Conservation (phyloP, 2,329 filamentous ascomycete species). For the Paracoccidioides brasiliensis region DNA sequence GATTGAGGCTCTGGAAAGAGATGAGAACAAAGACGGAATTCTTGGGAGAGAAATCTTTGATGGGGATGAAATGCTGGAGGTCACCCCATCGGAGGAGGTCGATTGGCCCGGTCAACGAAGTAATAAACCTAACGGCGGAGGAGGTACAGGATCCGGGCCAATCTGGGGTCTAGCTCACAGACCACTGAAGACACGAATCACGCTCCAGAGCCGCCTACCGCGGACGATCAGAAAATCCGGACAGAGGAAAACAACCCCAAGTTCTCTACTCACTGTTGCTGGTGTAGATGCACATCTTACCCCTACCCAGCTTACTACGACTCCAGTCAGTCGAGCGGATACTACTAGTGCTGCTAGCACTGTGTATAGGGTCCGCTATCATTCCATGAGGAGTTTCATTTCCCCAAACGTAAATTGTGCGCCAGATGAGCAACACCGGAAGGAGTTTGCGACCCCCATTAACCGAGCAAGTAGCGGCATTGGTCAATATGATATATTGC, state of each 20-base stretch:
- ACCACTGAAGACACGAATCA: constrained; percentile 24
- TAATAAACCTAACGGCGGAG: constrained; percentile 22
- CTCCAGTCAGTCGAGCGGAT: constrained; percentile 47
- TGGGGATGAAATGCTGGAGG: constrained; percentile 80
- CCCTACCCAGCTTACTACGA: constrained; percentile 37
- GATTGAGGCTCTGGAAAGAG: constrained; percentile 81
- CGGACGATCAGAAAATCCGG: constrained; percentile 3
- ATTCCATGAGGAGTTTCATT: constrained; percentile 39
- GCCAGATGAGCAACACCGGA: constrained; percentile 19
- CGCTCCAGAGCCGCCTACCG: constrained; percentile 11
- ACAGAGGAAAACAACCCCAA: not conserved
- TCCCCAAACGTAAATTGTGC: constrained; percentile 28
- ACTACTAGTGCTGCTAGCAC: constrained; percentile 51
- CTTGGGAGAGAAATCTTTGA: constrained; percentile 84
- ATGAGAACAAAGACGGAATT: constrained; percentile 89
- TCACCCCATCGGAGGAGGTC: constrained; percentile 45
- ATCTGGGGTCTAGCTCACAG: constrained; percentile 27
- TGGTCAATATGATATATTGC: constrained; percentile 21
- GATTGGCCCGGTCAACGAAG: constrained; percentile 28
- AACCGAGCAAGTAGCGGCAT: constrained; percentile 9
- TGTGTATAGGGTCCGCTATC: constrained; percentile 50
- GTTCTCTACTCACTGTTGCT: constrained; percentile 7
- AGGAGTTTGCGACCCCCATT: constrained; percentile 12
- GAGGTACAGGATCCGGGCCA: constrained; percentile 19
- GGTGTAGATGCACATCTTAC: constrained; percentile 18